Evolutionary conservation across 345 rosid species (phyloP), one percentile per base, ranked within the genome.

Genomic region (Mangifera indica): DNA sequence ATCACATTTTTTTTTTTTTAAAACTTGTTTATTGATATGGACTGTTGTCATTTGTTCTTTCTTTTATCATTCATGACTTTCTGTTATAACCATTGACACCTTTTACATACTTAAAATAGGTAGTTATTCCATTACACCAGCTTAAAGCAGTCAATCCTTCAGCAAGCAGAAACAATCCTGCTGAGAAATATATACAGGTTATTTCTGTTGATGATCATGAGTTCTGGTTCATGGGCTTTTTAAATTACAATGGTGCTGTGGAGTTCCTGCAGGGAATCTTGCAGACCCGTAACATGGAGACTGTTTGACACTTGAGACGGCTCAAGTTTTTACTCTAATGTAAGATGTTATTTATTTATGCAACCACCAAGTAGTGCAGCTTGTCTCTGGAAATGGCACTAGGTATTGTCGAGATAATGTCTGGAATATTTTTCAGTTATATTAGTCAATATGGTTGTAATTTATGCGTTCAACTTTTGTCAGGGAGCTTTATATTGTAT

Each of bases 161-260:
- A 24, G 48, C 86, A 56, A 85, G 84, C 77, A 75, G 67, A 44
- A 73, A 65, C 63, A 85, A 87, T 76, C 71, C 86, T 2, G 71
- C 89, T 7, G 91, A 88, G 75, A 88, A 85, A 79, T 88, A 88
- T 72, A 75, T 88, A 60, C 93, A 87, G 80, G 84, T 87, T 48
- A 78, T 79, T 52, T 87, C 91, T 2, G 80, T 83, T 18, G 93
- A 88, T 48, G 81, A 79, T 63, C 91, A 81, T 66, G 88, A 85
- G 77, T 89, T 87, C 64, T 89, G 89, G 91, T 87, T 87, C 83
- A 85, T 89, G 91, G 89, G 91, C 40, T 84, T 85, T 70, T 76
- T 89, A 65, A 77, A 84, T 82, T 87, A 85, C 55, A 60, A 70
- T 15, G 84, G 78, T 25, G 91, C 91, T 42, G 82, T 81, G 74